Conservation (phyloP, 352 stramenopile species). For the Pseudoperonospora humuli region DNA sequence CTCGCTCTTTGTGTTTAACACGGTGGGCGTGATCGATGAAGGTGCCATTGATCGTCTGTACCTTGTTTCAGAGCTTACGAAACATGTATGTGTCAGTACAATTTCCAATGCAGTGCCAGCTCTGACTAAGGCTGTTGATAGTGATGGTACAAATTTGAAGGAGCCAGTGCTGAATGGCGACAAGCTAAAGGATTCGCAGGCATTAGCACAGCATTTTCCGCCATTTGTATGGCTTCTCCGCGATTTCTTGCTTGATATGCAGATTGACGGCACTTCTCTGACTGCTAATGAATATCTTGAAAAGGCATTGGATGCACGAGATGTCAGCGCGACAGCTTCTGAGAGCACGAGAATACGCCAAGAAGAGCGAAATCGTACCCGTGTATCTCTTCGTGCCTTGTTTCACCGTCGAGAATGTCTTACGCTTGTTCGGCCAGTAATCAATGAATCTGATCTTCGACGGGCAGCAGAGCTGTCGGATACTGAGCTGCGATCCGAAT, state of each 20-base stretch:
- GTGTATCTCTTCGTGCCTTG: conserved; percentile 51
- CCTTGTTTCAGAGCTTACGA: conserved; percentile 80
- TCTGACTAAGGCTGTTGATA: conserved; percentile 2
- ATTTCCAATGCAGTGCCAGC: conserved; percentile 7
- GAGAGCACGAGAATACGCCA: conserved; percentile 31
- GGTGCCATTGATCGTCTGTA: conserved; percentile 76
- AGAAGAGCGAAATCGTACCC: conserved; percentile 67
- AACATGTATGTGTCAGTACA: conserved; percentile 67
- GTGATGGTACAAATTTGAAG: conserved; percentile 2
- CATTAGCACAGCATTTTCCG: conserved; percentile 70
- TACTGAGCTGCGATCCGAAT: conserved; percentile 64
- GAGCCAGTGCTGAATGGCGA: conserved; percentile 23
- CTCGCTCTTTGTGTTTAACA: conserved; percentile 84
- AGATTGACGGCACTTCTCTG: conserved; percentile 45
- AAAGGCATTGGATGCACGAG: conserved; percentile 55
- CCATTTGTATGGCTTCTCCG: conserved; percentile 78
- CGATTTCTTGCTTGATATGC: conserved; percentile 80
- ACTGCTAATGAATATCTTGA: conserved; percentile 74
- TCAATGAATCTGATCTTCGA: conserved; percentile 53
- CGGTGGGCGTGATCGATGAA: conserved; percentile 85
- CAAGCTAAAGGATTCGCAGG: conserved; percentile 32
- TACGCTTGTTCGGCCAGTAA: conserved; percentile 71
- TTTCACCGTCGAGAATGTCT: conserved; percentile 70
- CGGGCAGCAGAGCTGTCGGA: conserved; percentile 44
- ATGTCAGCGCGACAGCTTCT: conserved; percentile 22